Evolutionary conservation across 257 asterid species (phyloP).

Genomic region (Ilex asprella): DNA sequence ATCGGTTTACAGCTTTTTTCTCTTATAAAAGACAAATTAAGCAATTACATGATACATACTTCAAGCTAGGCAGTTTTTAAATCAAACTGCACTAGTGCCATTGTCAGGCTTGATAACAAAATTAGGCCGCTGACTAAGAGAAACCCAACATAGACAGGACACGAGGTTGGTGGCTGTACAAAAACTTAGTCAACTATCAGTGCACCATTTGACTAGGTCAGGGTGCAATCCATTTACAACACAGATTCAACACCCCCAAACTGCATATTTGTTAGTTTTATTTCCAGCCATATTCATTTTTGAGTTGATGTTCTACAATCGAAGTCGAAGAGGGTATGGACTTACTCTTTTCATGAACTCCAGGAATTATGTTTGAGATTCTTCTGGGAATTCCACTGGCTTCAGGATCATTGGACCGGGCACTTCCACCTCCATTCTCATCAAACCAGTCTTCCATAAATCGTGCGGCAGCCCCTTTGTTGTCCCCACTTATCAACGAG

Average conservation of each 20-base stretch:
- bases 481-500: constrained; percentile 93
- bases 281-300: no score
- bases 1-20: no score
- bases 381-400: constrained; percentile 47
- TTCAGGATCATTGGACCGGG: constrained; percentile 19
- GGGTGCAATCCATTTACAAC: not conserved
- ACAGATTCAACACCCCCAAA: not conserved
- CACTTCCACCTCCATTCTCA: constrained; percentile 30
- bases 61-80: no score
- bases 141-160: no score
- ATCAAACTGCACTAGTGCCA: no score
- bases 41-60: no score
- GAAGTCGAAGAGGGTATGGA: constrained; percentile 11
- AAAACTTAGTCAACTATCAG: no score
- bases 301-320: not conserved
- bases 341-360: constrained; percentile 60
- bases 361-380: constrained; percentile 75
- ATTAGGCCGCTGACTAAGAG: no score
- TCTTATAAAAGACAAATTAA: no score
- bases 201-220: no score
- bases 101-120: no score
- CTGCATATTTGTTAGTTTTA: not conserved
- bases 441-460: constrained; percentile 99
- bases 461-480: constrained; percentile 98
- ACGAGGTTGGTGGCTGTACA: no score